A percentile compares a stretch with the other conserved stretches of the same genome.
These are phyloP conservation scores for Cenchrus purpureus DNA, from an alignment of 176 grass and related monocot genomes.

Conservation along the genomic window DNA sequence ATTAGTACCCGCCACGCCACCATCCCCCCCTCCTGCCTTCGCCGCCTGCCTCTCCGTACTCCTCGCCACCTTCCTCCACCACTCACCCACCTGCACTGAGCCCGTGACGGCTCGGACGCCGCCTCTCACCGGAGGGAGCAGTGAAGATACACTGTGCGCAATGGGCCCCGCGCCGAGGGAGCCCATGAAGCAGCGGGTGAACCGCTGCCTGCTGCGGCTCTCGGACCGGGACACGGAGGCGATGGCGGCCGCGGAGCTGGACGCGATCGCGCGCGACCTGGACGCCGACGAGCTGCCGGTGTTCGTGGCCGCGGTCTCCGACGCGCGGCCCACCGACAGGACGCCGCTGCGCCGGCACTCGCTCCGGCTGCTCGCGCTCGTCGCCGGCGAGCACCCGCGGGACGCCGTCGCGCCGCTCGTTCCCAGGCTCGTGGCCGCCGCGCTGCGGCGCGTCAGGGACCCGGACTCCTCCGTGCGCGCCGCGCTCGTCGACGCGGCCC, in stretches of 20 bases:
- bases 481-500: conserved; percentile 79
- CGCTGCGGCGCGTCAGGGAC: conserved; percentile 80
- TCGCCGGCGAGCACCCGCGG: conserved; percentile 58
- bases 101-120: neutral
- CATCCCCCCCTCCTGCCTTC: neutral
- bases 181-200: conserved; percentile 83
- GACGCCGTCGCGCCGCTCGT: conserved; percentile 71
- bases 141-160: neutral
- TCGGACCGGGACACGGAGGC: conserved; percentile 95
- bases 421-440: conserved; percentile 68
- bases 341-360: conserved; percentile 85
- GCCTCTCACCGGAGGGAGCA: neutral
- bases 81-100: neutral
- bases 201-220: conserved; percentile 80
- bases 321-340: conserved; percentile 75
- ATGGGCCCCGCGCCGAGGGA: conserved; percentile 51
- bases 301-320: conserved; percentile 83
- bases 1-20: conserved; percentile 49
- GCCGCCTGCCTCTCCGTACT: neutral
- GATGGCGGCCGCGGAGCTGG: conserved; percentile 87
- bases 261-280: conserved; percentile 69
- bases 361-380: conserved; percentile 76
- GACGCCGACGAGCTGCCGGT: conserved; percentile 57
- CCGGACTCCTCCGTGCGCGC: conserved; percentile 93
- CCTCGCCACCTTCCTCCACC: neutral